Evolutionary conservation across 1,139 yeast species (phyloP).

Genomic region (Saccharomyces hybrid): DNA sequence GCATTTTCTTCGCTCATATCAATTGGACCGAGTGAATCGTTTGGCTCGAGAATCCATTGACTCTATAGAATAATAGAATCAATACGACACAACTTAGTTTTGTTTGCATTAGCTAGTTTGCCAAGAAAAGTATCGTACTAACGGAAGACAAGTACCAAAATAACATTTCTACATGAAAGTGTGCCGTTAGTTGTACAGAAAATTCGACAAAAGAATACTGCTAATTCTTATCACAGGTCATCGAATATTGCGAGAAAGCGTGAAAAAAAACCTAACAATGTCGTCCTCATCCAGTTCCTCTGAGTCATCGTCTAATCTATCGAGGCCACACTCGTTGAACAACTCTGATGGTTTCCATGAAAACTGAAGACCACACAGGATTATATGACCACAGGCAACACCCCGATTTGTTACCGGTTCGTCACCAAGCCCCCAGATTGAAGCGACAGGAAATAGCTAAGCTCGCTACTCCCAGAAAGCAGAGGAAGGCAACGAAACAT

Average conservation of each 20-base stretch:
- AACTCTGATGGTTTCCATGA: constrained; percentile 32
- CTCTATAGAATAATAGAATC: too few relatives aligned
- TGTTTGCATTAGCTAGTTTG: too few relatives aligned
- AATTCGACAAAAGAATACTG: neutral
- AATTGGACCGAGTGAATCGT: too few relatives aligned
- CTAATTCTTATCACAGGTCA: neutral
- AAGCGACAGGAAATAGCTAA: neutral
- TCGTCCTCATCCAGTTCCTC: constrained; percentile 1
- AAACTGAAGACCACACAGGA: constrained; percentile 37
- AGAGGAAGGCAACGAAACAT: neutral
- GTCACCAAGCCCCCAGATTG: neutral
- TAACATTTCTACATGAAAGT: neutral
- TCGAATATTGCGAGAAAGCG: neutral
- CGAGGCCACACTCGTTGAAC: constrained; percentile 20
- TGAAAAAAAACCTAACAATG: neutral
- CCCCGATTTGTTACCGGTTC: constrained; percentile 27
- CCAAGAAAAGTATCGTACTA: too few relatives aligned
- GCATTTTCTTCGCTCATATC: too few relatives aligned
- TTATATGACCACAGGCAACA: constrained; percentile 54
- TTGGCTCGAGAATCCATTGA: too few relatives aligned
- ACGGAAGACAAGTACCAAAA: neutral
- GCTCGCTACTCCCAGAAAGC: neutral
- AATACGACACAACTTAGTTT: too few relatives aligned
- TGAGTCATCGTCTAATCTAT: constrained; percentile 10
- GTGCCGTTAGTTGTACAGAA: neutral